phyloP scores from a whole-genome alignment of 2,329 filamentous ascomycete genomes.

The Aspergillus bombycis region DNA sequence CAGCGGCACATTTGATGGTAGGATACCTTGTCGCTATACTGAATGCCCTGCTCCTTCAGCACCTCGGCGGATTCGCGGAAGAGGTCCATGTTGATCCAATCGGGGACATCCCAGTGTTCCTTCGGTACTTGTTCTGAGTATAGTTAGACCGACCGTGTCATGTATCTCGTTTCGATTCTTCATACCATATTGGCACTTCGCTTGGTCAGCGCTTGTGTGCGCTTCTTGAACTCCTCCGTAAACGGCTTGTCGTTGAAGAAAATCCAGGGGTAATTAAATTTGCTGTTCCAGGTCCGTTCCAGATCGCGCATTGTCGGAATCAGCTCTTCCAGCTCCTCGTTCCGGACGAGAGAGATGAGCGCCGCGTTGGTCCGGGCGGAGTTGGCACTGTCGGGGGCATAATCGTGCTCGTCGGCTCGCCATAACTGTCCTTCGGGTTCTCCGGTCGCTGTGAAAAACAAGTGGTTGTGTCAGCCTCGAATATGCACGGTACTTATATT shows the following conservation, averaged over 20 bases:
- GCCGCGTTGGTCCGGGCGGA: conserved; percentile 91
- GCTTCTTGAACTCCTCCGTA: conserved; percentile 85
- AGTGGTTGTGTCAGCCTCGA: conserved; percentile 19
- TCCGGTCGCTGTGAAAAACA: conserved; percentile 64
- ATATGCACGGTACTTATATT: not conserved
- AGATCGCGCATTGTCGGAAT: conserved; percentile 87
- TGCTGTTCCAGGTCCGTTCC: conserved; percentile 93
- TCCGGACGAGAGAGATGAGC: conserved; percentile 86
- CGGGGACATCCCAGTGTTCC: conserved; percentile 90
- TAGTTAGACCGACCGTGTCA: conserved; percentile 27
- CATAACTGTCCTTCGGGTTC: conserved; percentile 79
- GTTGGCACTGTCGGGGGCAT: conserved; percentile 73
- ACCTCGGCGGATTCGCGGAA: conserved; percentile 83
- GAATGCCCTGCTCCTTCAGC: conserved; percentile 80
- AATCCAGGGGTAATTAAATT: conserved; percentile 99
- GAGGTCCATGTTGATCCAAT: conserved; percentile 88
- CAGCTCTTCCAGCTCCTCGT: conserved; percentile 83
- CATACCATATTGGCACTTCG: conserved; percentile 80
- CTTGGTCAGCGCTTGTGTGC: conserved; percentile 83
- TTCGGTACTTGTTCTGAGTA: conserved; percentile 78
- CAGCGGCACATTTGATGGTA: conserved; percentile 99
- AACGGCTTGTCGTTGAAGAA: conserved; percentile 98
- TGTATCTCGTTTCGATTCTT: conserved; percentile 16
- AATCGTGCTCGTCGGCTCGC: conserved; percentile 73
- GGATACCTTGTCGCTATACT: conserved; percentile 85